Evolutionary conservation across 2,329 filamentous ascomycete genomes (phyloP), one percentile per base, ranked within the genome.

Genomic region (Sporothrix sp.): DNA sequence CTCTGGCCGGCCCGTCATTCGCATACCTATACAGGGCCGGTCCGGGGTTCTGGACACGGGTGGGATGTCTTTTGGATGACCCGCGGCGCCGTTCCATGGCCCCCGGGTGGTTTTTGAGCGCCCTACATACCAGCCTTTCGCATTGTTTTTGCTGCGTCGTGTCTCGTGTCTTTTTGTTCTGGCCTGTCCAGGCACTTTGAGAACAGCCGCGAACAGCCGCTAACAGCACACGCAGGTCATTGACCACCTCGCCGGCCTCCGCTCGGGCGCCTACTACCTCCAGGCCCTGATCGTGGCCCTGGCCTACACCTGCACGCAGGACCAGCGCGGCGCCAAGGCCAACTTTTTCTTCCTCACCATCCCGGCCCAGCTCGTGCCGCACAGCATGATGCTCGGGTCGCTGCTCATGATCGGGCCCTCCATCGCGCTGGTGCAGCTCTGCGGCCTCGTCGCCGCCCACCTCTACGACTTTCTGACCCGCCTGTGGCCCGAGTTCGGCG

Each of bases 381-480:
- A 82, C 63, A 83, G 84, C 56, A 85, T 95, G 76, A 76, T 97
- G 39, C 66, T 81, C 14, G 70, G 88, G 60, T 84, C 84, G 10
- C 73, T 95, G 20, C 70, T 97, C 48, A 78, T 85, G 62, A 62
- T 60, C 0, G 73, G 68, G 5, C 82, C 83, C 10, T 73, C 74
- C 32, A 58, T 68, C 16, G 75, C 85, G 10, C 62, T 85, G 51
- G 61, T 82, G 4, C 82, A 94, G 61, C 66, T 80, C 4, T 86
- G 79, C 30, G 93, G 93, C n/a, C 73, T 98, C 10, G 57, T 95
- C 38, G 87, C 90, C 11, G 90, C 90, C 4, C 93, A 98, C 65
- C 62, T 93, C 18, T 95, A 88, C 67, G 87, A 97, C 64, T 98
- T 97, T 62, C 66, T 96, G 45, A 88, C 86, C 2, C 79, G 87